A percentile compares a stretch with the other conserved stretches of the same genome.
Evolutionary conservation across 352 stramenopile species (phyloP).

Genomic region (Pythium guiyangense): DNA sequence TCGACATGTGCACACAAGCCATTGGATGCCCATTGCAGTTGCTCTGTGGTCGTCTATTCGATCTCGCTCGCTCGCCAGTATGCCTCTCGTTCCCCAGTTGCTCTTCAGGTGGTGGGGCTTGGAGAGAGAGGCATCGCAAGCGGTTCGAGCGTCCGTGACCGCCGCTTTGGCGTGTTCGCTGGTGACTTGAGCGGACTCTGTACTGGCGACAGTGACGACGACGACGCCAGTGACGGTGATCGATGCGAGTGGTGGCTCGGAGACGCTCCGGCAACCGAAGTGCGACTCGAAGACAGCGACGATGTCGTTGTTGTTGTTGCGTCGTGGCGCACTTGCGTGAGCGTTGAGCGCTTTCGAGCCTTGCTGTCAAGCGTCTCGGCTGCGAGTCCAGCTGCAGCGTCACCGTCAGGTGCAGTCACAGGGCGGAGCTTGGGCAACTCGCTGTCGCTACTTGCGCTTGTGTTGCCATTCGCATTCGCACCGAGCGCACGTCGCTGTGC

Average conservation of each 20-base stretch:
- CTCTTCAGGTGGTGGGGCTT: too few species aligned
- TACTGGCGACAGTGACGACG: background rate
- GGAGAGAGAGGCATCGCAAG: constrained; percentile 9
- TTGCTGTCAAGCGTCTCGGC: constrained; percentile 6
- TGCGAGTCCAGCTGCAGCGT: background rate
- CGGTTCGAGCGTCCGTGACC: constrained; percentile 50
- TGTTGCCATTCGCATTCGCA: constrained; percentile 8
- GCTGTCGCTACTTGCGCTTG: constrained; percentile 12
- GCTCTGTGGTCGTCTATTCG: too few species aligned
- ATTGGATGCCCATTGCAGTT: too few species aligned
- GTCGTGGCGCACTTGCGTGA: constrained; percentile 34
- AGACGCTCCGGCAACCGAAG: background rate
- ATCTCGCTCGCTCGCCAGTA: too few species aligned
- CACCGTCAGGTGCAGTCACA: constrained; percentile 28
- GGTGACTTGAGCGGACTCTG: constrained; percentile 36
- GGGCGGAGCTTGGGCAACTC: constrained; percentile 46
- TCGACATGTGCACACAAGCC: too few species aligned
- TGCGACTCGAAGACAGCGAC: background rate
- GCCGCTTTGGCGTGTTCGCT: constrained; percentile 34
- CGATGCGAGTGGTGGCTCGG: constrained; percentile 1
- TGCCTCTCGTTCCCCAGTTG: too few species aligned
- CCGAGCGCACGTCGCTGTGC: constrained; percentile 22
- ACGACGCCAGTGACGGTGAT: constrained; percentile 5
- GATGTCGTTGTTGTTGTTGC: background rate
- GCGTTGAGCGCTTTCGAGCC: constrained; percentile 20